A percentile compares a stretch with the other conserved stretches of the same genome.
These are phyloP conservation scores for Xylaria sp. DNA, from an alignment of 2,329 filamentous ascomycete species.

Conservation along the genomic window DNA sequence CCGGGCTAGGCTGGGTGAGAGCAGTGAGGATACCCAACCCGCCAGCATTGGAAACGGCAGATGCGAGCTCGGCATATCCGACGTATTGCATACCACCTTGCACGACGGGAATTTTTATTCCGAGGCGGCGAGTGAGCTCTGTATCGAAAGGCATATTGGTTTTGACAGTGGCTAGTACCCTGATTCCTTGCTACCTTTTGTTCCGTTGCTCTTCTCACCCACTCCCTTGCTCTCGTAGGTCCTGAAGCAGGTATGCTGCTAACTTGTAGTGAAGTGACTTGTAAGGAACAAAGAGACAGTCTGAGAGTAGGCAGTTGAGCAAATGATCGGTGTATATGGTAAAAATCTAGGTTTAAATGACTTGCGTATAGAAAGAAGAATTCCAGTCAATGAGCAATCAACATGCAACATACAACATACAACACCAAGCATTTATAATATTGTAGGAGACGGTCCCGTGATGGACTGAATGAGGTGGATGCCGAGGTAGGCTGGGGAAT, in stretches of 20 bases:
- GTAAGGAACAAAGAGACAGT: not conserved
- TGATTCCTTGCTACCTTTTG: not conserved
- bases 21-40: constrained; percentile 83
- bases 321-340: not conserved
- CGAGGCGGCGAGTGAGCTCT: constrained; percentile 62
- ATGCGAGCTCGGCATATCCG: constrained; percentile 78
- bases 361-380: not conserved
- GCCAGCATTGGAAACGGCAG: constrained; percentile 80
- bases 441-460: not conserved
- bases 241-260: not conserved
- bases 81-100: constrained; percentile 90
- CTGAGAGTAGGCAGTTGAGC: not conserved
- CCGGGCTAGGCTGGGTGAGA: constrained; percentile 90
- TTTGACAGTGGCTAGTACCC: not conserved
- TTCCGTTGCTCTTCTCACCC: not conserved
- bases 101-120: constrained; percentile 72
- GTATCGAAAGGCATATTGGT: constrained; percentile 62
- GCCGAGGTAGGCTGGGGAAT: constrained; percentile 26
- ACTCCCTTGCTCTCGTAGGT: not conserved
- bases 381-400: not conserved
- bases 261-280: not conserved
- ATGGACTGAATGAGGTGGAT: not conserved
- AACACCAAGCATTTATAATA: not conserved
- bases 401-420: not conserved
- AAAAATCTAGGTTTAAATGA: constrained; percentile 7